Conservation (phyloP, 1,139 yeast species). For the Debaryomyces robertsiae region DNA sequence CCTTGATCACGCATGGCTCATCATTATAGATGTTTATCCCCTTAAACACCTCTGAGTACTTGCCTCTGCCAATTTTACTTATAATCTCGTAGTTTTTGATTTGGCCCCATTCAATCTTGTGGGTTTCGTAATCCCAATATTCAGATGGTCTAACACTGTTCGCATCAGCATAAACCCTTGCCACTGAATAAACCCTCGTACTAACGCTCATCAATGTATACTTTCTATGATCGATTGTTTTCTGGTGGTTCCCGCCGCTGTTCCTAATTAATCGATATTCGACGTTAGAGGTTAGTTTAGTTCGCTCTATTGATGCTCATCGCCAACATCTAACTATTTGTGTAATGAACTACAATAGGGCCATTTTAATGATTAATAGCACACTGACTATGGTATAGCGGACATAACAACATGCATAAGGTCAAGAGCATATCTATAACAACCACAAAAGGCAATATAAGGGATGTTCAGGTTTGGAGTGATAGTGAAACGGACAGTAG, state of each 20-base stretch:
- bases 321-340: slow-evolving; percentile 7
- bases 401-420: slow-evolving; percentile 16
- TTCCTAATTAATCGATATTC: too few relatives aligned
- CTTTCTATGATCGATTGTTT: not conserved
- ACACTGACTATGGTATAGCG: slow-evolving; percentile 1
- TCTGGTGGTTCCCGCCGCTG: too few relatives aligned
- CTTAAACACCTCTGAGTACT: slow-evolving; percentile 94
- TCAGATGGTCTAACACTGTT: slow-evolving; percentile 76
- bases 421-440: slow-evolving; percentile 14
- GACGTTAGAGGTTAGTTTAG: not conserved
- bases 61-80: slow-evolving; percentile 93
- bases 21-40: slow-evolving; percentile 54
- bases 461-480: slow-evolving; percentile 34
- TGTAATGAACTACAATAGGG: slow-evolving; percentile 1
- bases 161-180: slow-evolving; percentile 88
- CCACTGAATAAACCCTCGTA: slow-evolving; percentile 59
- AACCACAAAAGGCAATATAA: slow-evolving; percentile 6
- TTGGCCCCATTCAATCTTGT: slow-evolving; percentile 70
- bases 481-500: slow-evolving; percentile 13
- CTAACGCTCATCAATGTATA: slow-evolving; percentile 28
- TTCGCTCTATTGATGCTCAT: slow-evolving; percentile 6
- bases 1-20: slow-evolving; percentile 68
- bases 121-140: slow-evolving; percentile 92
- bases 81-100: slow-evolving; percentile 86
- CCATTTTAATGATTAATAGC: too few relatives aligned